Percentiles rank a stretch among this genome's conserved stretches.
Conservation (phyloP, 805 yeast genomes). For the Ogataea polymorpha region DNA sequence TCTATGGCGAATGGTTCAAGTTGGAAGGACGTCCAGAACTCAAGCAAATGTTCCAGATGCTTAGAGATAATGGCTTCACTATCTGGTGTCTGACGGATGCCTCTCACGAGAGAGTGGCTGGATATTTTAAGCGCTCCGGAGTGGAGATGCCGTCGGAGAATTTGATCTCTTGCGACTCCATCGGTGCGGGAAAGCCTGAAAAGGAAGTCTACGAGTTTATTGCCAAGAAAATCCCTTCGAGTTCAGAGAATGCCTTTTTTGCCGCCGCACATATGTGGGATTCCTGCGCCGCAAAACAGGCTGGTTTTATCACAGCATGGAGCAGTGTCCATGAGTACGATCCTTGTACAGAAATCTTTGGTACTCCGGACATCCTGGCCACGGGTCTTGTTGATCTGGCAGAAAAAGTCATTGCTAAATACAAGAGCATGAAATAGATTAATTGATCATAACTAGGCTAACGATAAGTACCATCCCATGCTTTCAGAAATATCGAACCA, state of each 20-base stretch:
- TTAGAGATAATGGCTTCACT: conserved; percentile 24
- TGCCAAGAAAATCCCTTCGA: conserved; percentile 17
- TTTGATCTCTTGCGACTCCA: conserved; percentile 24
- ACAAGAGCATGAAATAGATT: conserved; percentile 3
- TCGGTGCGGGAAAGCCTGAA: conserved; percentile 27
- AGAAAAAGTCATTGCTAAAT: conserved; percentile 19
- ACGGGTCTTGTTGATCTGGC: conserved; percentile 23
- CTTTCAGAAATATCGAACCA: conserved; percentile 36
- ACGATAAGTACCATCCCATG: conserved; percentile 34
- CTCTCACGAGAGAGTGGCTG: conserved; percentile 20
- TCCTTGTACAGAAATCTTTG: conserved; percentile 26
- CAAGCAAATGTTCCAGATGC: conserved; percentile 17
- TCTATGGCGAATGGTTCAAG: conserved; percentile 18
- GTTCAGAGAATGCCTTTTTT: conserved; percentile 24
- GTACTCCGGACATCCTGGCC: conserved; percentile 24
- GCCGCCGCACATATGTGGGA: conserved; percentile 31
- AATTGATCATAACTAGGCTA: conserved; percentile 15
- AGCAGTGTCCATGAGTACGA: conserved; percentile 23
- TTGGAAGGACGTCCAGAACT: conserved; percentile 24
- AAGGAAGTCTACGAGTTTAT: conserved; percentile 23
- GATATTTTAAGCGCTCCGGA: conserved; percentile 21
- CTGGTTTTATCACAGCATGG: conserved; percentile 28
- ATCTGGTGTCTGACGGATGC: conserved; percentile 27
- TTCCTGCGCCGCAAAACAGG: conserved; percentile 25
- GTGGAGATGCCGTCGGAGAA: conserved; percentile 23